Evolutionary conservation across 2,329 filamentous ascomycete genomes (phyloP).

Genomic region (Apiospora sp.): DNA sequence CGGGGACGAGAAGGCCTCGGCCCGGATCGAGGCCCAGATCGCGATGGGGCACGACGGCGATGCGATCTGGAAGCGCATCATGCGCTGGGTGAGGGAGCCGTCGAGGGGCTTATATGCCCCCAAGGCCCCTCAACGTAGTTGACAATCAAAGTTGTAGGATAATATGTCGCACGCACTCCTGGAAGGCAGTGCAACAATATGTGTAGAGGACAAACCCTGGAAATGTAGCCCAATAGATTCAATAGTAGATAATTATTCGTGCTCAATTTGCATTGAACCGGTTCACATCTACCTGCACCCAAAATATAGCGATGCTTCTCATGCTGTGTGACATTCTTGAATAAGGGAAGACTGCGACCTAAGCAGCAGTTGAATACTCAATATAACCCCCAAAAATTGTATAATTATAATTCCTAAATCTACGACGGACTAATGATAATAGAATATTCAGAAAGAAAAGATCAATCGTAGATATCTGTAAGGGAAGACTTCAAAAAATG

Average conservation of each 20-base stretch:
- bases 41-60: slow-evolving; percentile 46
- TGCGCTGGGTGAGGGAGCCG: slow-evolving; percentile 38
- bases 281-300: neutral
- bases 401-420: neutral
- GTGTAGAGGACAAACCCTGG: neutral
- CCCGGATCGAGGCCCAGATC: slow-evolving; percentile 38
- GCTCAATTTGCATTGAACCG: neutral
- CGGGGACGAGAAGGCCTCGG: slow-evolving; percentile 43
- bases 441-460: neutral
- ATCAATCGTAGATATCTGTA: neutral
- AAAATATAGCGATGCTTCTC: neutral
- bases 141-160: slow-evolving; percentile 12
- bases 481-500: neutral
- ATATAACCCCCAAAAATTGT: neutral
- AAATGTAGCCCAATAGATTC: neutral
- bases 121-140: neutral
- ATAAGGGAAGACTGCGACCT: too few species aligned
- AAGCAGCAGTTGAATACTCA: too few species aligned
- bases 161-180: neutral
- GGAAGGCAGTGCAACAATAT: neutral
- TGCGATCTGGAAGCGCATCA: slow-evolving; percentile 47
- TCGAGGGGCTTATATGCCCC: neutral
- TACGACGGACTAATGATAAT: neutral
- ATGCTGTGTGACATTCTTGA: neutral
- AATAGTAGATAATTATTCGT: neutral